Conservation (phyloP, 2,329 filamentous ascomycete genomes). For the Aspergillus fumigatus region DNA sequence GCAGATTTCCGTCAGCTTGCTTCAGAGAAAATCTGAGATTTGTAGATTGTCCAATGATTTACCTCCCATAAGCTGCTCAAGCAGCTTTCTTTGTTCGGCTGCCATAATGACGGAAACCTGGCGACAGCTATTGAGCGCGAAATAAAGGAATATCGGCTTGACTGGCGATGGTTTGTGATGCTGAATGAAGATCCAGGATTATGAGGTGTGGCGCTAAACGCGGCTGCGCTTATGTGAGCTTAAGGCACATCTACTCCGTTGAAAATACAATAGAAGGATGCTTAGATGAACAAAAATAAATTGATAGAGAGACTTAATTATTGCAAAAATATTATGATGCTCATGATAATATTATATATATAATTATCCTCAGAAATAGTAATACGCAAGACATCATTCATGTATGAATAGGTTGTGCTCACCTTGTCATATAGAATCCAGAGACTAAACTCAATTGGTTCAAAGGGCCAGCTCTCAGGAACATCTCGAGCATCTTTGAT, state of each 20-base stretch:
- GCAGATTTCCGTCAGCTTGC: slow-evolving; percentile 24
- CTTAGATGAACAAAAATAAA: neutral
- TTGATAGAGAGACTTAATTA: neutral
- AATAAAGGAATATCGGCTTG: neutral
- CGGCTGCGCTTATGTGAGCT: slow-evolving; percentile 19
- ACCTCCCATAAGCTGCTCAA: slow-evolving; percentile 80
- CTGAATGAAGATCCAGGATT: neutral
- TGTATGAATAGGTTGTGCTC: neutral
- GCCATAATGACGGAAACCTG: slow-evolving; percentile 60
- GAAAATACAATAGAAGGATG: neutral
- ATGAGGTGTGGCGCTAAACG: slow-evolving; percentile 24
- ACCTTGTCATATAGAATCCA: neutral
- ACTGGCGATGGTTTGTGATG: neutral
- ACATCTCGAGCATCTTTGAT: neutral
- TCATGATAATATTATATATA: neutral
- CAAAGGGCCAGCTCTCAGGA: neutral
- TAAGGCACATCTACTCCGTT: neutral
- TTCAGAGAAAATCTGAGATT: neutral
- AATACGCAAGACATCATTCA: neutral
- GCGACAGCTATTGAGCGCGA: neutral
- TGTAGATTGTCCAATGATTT: slow-evolving; percentile 15
- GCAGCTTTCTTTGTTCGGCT: slow-evolving; percentile 95
- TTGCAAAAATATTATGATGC: neutral
- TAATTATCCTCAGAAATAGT: neutral
- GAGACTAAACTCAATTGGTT: neutral